Percentiles rank a stretch among this genome's conserved stretches.
Conservation (phyloP, 768 basidiomycete species). For the Plicaturopsis crispa region DNA sequence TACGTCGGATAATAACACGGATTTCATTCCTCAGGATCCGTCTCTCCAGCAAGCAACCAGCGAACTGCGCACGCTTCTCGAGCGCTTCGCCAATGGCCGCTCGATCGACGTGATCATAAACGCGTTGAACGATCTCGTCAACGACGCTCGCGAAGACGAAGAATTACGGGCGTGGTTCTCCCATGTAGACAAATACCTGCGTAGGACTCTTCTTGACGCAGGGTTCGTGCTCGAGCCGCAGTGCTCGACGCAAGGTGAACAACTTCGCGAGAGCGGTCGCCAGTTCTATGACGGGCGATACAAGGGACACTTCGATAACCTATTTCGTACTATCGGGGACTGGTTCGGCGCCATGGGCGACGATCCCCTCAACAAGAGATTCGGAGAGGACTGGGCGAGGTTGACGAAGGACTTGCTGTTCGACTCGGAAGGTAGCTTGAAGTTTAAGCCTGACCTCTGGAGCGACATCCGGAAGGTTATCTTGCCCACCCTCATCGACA, state of each 20-base stretch:
- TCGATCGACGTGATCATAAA: constrained; percentile 64
- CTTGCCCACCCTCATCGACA: constrained; percentile 67
- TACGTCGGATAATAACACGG: constrained; percentile 10
- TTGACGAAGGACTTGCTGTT: constrained; percentile 83
- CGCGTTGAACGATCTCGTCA: constrained; percentile 62
- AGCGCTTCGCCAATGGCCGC: constrained; percentile 79
- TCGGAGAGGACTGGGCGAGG: constrained; percentile 78
- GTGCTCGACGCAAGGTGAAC: constrained; percentile 55
- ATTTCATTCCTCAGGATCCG: constrained; percentile 34
- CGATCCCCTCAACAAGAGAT: constrained; percentile 74
- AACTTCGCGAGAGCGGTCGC: constrained; percentile 64
- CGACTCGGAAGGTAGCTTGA: constrained; percentile 70
- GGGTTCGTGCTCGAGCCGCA: constrained; percentile 83
- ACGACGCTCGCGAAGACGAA: constrained; percentile 68
- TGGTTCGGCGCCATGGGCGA: constrained; percentile 85
- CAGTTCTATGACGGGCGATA: constrained; percentile 74
- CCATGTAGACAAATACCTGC: constrained; percentile 52
- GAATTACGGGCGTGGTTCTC: constrained; percentile 72
- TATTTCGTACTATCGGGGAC: constrained; percentile 61
- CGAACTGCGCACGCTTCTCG: constrained; percentile 76
- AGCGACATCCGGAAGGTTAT: constrained; percentile 81
- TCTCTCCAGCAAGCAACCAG: constrained; percentile 45
- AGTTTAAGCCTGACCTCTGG: constrained; percentile 88
- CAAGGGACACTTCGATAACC: constrained; percentile 69
- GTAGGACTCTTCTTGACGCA: constrained; percentile 69